Evolutionary conservation across 2,329 filamentous ascomycete genomes (phyloP).

Genomic region (Curvularia sp.): DNA sequence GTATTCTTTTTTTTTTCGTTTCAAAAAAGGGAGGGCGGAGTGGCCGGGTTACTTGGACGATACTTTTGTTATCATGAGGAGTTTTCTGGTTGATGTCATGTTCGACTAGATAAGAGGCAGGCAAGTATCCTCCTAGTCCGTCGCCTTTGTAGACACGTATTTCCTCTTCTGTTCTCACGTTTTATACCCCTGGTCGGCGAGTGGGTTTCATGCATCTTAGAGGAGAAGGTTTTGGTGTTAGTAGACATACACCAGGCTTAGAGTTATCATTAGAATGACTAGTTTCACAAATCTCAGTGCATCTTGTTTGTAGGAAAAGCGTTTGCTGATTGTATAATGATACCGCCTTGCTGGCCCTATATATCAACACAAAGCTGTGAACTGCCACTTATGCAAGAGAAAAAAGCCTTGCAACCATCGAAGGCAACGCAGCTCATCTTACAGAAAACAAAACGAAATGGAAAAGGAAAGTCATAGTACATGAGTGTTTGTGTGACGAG

Average conservation of each 20-base stretch:
- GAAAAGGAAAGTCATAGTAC: constrained; percentile 8
- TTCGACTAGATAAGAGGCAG: neutral
- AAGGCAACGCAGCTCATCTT: neutral
- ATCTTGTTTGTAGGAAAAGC: neutral
- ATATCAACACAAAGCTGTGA: neutral
- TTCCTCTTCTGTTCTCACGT: neutral
- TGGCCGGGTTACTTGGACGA: neutral
- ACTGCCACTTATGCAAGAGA: neutral
- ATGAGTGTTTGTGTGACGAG: constrained; percentile 4
- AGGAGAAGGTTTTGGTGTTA: neutral
- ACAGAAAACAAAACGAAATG: neutral
- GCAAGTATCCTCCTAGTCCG: neutral
- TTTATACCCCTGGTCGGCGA: neutral
- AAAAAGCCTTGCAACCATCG: neutral
- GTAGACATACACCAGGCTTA: neutral
- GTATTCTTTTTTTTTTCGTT: neutral
- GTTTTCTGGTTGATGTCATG: neutral
- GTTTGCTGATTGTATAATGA: neutral
- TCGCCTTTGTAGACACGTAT: neutral
- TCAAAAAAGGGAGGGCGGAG: neutral
- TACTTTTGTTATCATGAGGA: neutral
- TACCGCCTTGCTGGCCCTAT: neutral
- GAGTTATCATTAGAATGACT: neutral
- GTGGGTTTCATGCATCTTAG: neutral
- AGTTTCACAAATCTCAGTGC: neutral